A percentile compares a stretch with the other conserved stretches of the same genome.
These are phyloP conservation scores for Mycena filopes DNA, from an alignment of 768 basidiomycete species.

Conservation along the genomic window DNA sequence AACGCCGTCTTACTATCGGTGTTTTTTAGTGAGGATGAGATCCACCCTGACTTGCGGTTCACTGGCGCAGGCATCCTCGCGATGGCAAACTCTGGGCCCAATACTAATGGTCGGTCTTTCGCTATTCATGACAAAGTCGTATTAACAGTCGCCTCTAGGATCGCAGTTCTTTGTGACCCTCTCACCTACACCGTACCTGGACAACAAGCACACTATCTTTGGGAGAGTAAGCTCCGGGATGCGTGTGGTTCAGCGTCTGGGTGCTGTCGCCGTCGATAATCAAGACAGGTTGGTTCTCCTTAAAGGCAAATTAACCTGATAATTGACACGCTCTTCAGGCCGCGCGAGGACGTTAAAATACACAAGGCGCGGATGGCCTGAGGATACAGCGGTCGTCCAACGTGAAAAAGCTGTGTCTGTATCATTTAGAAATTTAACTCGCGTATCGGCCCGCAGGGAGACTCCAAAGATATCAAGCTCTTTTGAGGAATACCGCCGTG, in stretches of 20 bases:
- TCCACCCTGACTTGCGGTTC: slow-evolving; percentile 91
- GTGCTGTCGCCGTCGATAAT: slow-evolving; percentile 88
- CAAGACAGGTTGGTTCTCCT: slow-evolving; percentile 81
- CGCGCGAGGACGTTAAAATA: slow-evolving; percentile 89
- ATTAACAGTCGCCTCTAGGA: slow-evolving; percentile 55
- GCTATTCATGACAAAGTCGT: not conserved
- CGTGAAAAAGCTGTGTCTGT: not conserved
- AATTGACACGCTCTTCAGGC: slow-evolving; percentile 46
- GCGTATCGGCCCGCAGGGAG: not conserved
- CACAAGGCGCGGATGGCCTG: slow-evolving; percentile 67
- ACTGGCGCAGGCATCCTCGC: slow-evolving; percentile 96
- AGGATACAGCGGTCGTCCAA: no score
- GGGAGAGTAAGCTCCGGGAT: slow-evolving; percentile 93
- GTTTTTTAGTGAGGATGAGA: slow-evolving; percentile 80
- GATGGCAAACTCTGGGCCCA: slow-evolving; percentile 98
- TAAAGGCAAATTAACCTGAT: slow-evolving; percentile 14
- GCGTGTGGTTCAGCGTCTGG: slow-evolving; percentile 90
- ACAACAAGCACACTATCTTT: slow-evolving; percentile 89
- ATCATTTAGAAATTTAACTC: not conserved
- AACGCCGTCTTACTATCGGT: not conserved
- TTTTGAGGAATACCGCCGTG: not conserved
- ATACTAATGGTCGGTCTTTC: slow-evolving; percentile 72
- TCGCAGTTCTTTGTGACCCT: slow-evolving; percentile 96
- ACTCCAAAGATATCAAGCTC: not conserved
- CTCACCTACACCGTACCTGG: slow-evolving; percentile 84